These are phyloP conservation scores for Acacia concinna DNA, from an alignment of 331 rosid genomes.

Conservation along the genomic window DNA sequence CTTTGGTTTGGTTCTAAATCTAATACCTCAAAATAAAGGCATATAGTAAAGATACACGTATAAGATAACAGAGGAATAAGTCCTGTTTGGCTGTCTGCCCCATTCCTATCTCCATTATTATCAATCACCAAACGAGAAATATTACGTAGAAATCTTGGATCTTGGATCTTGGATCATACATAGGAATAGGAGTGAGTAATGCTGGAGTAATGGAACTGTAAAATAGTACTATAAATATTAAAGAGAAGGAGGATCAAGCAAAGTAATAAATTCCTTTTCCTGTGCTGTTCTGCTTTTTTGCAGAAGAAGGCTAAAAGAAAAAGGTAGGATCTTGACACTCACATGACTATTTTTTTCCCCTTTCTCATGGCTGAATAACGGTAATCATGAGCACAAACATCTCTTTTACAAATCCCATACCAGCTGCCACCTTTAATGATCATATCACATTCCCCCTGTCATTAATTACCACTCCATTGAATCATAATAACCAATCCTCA, in stretches of 20 bases:
- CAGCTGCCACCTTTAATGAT: conserved; percentile 53
- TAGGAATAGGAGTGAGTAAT: background rate
- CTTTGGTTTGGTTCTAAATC: conserved; percentile 7
- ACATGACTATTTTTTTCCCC: conserved; percentile 16
- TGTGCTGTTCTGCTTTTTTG: background rate
- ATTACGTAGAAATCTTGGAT: background rate
- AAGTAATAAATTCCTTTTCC: background rate
- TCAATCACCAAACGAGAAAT: background rate
- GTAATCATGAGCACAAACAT: conserved; percentile 62
- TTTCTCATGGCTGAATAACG: conserved; percentile 46
- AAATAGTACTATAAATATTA: background rate
- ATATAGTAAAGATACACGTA: background rate
- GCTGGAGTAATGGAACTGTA: background rate
- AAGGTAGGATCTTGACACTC: conserved; percentile 39
- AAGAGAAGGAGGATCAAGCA: conserved; percentile 30
- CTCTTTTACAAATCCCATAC: conserved; percentile 31
- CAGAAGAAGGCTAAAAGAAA: conserved; percentile 43
- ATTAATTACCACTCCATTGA: conserved; percentile 32
- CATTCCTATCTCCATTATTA: background rate
- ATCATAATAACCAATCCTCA: conserved; percentile 19
- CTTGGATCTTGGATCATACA: background rate
- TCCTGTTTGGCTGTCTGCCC: background rate
- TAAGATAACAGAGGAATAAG: background rate
- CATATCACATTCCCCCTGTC: conserved; percentile 53
- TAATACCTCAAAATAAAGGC: background rate